These are phyloP conservation scores for Nicotiana sylvestris DNA, from an alignment of 257 asterid species.

Conservation along the genomic window DNA sequence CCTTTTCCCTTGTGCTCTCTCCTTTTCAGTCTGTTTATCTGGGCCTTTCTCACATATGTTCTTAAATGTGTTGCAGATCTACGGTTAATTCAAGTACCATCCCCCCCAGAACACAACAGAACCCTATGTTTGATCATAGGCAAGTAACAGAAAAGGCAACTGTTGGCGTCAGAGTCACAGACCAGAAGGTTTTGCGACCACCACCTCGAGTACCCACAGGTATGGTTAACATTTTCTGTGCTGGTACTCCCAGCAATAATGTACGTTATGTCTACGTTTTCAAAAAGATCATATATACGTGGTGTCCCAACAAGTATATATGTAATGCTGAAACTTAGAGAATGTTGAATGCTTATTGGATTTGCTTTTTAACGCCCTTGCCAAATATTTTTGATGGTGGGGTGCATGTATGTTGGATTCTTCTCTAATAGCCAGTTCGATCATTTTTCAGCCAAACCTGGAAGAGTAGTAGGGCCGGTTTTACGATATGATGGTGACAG, in stretches of 20 bases:
- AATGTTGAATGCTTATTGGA: neutral
- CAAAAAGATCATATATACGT: neutral
- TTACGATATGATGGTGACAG: slow-evolving; percentile 31
- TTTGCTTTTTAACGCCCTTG: neutral
- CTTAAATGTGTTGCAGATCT: slow-evolving; percentile 47
- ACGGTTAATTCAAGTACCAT: slow-evolving; percentile 58
- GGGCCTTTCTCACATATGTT: neutral
- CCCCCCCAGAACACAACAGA: slow-evolving; percentile 42
- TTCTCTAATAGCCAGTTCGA: neutral
- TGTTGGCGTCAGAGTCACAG: slow-evolving; percentile 38
- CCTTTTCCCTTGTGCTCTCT: neutral
- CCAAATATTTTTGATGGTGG: neutral
- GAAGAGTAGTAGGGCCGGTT: slow-evolving; percentile 61
- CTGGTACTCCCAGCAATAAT: neutral
- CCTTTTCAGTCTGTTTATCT: neutral
- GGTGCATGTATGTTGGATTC: neutral
- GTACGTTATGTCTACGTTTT: neutral
- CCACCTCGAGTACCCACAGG: slow-evolving; percentile 72
- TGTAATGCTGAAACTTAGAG: neutral
- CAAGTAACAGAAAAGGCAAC: slow-evolving; percentile 40
- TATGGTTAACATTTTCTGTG: slow-evolving; percentile 15
- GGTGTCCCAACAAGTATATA: neutral
- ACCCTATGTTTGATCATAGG: slow-evolving; percentile 42
- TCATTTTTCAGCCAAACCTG: slow-evolving; percentile 45
- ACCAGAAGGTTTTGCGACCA: slow-evolving; percentile 46